phyloP scores from a whole-genome alignment of 2,329 filamentous ascomycete species.

The Fusarium sp. region DNA sequence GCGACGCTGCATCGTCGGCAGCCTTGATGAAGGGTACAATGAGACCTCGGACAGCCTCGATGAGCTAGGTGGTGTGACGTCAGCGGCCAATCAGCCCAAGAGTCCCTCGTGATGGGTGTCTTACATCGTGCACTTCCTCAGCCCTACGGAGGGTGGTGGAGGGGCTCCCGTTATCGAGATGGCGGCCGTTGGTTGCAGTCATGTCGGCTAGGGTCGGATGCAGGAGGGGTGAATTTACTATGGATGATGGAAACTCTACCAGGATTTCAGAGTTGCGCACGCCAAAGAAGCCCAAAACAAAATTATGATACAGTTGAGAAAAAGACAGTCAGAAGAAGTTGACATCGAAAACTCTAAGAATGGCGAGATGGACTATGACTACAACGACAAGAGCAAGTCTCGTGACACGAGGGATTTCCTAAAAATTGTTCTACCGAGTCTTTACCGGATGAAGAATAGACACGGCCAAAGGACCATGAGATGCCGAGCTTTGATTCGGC shows the following conservation, averaged over 20 bases:
- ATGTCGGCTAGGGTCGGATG: conserved; percentile 34
- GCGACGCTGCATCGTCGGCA: conserved; percentile 72
- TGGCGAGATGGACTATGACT: conserved; percentile 24
- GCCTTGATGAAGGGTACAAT: conserved; percentile 77
- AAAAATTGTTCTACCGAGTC: conserved; percentile 42
- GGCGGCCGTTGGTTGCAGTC: conserved; percentile 41
- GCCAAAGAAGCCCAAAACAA: conserved; percentile 2
- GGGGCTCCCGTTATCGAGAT: conserved; percentile 34
- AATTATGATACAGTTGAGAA: not conserved
- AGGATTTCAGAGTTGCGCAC: not conserved
- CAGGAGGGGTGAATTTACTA: not conserved
- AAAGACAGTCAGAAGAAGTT: not conserved
- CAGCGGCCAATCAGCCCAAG: conserved; percentile 33
- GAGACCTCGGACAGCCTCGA: conserved; percentile 74
- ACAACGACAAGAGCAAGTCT: conserved; percentile 33
- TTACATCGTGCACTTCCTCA: conserved; percentile 48
- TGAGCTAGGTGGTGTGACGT: conserved; percentile 62
- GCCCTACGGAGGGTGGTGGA: conserved; percentile 46
- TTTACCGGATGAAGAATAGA: conserved; percentile 35
- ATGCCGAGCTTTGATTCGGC: not conserved
- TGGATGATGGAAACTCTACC: not conserved
- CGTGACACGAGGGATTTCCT: conserved; percentile 42
- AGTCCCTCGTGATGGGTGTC: conserved; percentile 15
- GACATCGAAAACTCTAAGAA: conserved; percentile 28
- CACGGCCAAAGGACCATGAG: not conserved